Conservation (phyloP, 352 stramenopile genomes). For the Aphanomyces astaci region DNA sequence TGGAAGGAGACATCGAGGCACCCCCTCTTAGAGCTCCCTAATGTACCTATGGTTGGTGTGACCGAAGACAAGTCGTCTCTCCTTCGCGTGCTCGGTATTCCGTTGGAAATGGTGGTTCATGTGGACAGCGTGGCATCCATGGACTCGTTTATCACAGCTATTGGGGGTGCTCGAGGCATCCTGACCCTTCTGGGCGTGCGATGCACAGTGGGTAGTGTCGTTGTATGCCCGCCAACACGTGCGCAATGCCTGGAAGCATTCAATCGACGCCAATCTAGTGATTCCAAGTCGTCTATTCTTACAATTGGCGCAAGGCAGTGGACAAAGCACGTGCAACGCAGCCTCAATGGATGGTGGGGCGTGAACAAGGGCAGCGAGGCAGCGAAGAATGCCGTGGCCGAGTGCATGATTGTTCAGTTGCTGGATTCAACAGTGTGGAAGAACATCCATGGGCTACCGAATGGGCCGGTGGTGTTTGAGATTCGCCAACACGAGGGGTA, state of each 20-base stretch:
- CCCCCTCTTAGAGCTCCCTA: conserved; percentile 28
- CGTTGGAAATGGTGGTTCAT: conserved; percentile 20
- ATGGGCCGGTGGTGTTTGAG: conserved; percentile 62
- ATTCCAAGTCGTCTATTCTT: conserved; percentile 31
- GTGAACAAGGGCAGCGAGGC: conserved; percentile 53
- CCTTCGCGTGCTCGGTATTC: conserved; percentile 30
- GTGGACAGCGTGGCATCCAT: conserved; percentile 8
- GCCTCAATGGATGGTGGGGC: conserved; percentile 55
- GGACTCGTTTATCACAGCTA: conserved; percentile 29
- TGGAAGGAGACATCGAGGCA: conserved; percentile 36
- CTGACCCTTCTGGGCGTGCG: conserved; percentile 60
- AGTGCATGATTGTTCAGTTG: conserved; percentile 40
- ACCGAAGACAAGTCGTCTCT: conserved; percentile 29
- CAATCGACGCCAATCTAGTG: conserved; percentile 30
- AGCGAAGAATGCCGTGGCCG: conserved; percentile 52
- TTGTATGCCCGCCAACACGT: conserved; percentile 42
- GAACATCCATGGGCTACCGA: conserved; percentile 70
- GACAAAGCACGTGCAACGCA: conserved; percentile 72
- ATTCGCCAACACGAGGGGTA: conserved; percentile 60
- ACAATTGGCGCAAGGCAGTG: conserved; percentile 66
- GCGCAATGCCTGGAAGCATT: conserved; percentile 52
- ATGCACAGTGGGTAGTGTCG: conserved; percentile 47
- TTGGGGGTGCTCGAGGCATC: conserved; percentile 51
- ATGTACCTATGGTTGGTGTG: conserved; percentile 33
- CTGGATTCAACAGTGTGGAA: conserved; percentile 62